Conservation (phyloP, 345 rosid genomes). For the Barbarea vulgaris region DNA sequence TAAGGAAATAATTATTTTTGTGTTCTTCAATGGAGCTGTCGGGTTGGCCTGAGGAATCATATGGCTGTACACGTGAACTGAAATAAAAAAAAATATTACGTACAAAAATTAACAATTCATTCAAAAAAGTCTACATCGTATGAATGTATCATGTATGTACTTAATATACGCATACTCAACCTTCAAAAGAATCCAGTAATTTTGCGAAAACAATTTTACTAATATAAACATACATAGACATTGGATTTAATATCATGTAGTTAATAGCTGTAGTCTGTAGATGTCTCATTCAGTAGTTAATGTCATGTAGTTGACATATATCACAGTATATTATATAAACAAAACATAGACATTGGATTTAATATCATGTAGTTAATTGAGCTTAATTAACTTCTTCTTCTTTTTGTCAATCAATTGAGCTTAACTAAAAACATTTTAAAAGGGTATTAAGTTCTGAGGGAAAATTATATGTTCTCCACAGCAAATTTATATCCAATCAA, state of each 20-base stretch:
- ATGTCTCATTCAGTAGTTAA: too few relatives aligned
- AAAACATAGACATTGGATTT: background rate
- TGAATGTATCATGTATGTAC: background rate
- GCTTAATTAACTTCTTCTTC: too few relatives aligned
- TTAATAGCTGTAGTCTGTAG: too few relatives aligned
- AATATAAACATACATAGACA: background rate
- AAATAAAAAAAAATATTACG: background rate
- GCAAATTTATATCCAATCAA: background rate
- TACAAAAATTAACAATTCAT: background rate
- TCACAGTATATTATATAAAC: too few relatives aligned
- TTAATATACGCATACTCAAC: too few relatives aligned
- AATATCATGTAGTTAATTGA: background rate
- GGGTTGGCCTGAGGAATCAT: conserved; percentile 45
- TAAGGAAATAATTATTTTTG: background rate
- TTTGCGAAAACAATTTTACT: too few relatives aligned
- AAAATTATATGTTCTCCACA: background rate
- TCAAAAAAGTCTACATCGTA: conserved; percentile 13
- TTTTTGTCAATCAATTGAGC: too few relatives aligned
- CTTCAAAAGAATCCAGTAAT: too few relatives aligned
- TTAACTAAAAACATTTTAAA: background rate
- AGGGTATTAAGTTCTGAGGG: too few relatives aligned
- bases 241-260: background rate
- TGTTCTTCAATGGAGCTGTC: conserved; percentile 31
- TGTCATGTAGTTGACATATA: too few relatives aligned
- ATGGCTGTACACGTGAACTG: conserved; percentile 42